Evolutionary conservation across 768 basidiomycete species (phyloP), one percentile per base, ranked within the genome.

Genomic region (Scleroderma citrinum): DNA sequence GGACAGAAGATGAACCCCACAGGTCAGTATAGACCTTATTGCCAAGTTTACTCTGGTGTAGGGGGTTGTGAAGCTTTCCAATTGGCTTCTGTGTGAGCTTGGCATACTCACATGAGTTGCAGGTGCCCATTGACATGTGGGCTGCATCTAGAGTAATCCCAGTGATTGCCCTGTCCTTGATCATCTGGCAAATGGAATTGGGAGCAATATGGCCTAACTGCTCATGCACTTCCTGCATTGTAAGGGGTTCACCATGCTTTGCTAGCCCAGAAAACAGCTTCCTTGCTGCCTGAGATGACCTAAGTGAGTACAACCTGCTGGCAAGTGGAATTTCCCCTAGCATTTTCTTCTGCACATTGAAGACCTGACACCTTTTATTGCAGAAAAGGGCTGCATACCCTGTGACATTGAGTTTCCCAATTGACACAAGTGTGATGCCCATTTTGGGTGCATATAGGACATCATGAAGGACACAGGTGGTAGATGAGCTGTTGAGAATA

Each of bases 371-470:
- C 1, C 31, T 5, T 4, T 43, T 31, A 8, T 36, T 26, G 6
- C 17, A 14, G 7, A 55, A 55, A 7, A 55, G 38, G 13, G 50
- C 47, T 1, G 43, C 23, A 26, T 42, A 51, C 11, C 53, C 54
- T 45, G 44, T 29, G 31, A 23, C 11, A 8, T 45, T 17, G 5
- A 45, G 19, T 19, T 20, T 45, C 14, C 10, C 44, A 13, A 64
- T 53, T 1, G 65, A 64, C n/a, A 64, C 32, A 0, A 65, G 52
- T 1, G 50, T 61, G 42, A 54, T 49, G 11, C 47, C 59, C 35
- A 58, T 51, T 5, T 48, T 44, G 2, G 57, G 60, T 13, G 57
- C 50, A n/a, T 66, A 54, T 10, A 64, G 44, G 3, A 24, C 20
- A 23, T 40, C 39, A 13, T 23, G 39, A 13, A 8, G 16, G 20